Evolutionary conservation across 2,329 filamentous ascomycete genomes (phyloP).

Genomic region (Aspergillus ochraceoroseus): DNA sequence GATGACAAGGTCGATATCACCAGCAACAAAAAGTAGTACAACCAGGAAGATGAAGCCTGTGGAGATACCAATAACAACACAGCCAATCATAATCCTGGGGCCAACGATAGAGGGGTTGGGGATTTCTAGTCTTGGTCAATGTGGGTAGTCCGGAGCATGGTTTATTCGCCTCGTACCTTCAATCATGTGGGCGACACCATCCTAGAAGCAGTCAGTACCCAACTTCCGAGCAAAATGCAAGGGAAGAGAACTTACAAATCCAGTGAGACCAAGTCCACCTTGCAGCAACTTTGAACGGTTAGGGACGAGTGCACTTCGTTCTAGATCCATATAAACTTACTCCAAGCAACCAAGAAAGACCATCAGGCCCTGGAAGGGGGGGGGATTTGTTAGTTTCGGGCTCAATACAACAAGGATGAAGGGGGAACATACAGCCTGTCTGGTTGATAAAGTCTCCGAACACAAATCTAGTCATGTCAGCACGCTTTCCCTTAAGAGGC

Average conservation of each 20-base stretch:
- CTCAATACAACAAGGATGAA: background rate
- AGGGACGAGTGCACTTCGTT: constrained; percentile 12
- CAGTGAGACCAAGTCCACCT: constrained; percentile 52
- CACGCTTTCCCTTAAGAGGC: background rate
- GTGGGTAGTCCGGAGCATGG: background rate
- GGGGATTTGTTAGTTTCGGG: constrained; percentile 16
- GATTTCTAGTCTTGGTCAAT: constrained; percentile 33
- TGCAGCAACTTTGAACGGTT: constrained; percentile 39
- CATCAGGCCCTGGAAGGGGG: constrained; percentile 59
- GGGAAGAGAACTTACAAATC: constrained; percentile 43
- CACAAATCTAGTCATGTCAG: constrained; percentile 39
- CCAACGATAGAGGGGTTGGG: constrained; percentile 50
- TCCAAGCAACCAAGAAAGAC: constrained; percentile 49
- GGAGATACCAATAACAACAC: constrained; percentile 57
- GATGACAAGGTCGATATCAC: constrained; percentile 55
- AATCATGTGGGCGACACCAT: constrained; percentile 50
- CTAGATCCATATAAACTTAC: constrained; percentile 24
- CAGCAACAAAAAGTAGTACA: constrained; percentile 60
- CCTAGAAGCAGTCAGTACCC: constrained; percentile 19
- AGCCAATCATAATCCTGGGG: constrained; percentile 62
- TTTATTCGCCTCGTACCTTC: constrained; percentile 32
- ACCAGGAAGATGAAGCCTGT: constrained; percentile 61
- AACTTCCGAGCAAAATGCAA: background rate
- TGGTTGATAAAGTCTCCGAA: constrained; percentile 64
- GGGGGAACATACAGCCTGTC: constrained; percentile 51